phyloP scores from a whole-genome alignment of 371 early-diverging fungal genomes.

The Mucor mucedo region DNA sequence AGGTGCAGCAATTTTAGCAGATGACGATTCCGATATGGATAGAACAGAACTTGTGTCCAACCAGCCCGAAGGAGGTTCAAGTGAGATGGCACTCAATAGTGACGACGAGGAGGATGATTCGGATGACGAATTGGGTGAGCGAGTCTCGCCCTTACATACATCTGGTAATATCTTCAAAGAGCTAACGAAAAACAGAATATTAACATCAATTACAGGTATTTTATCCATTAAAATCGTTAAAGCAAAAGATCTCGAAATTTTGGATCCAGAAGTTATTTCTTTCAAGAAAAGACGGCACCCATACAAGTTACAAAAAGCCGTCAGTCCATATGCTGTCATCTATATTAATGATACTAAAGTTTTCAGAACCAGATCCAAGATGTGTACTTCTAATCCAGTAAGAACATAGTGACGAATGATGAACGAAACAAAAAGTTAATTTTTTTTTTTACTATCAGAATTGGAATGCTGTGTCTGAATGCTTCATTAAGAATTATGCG shows the following conservation, averaged over 20 bases:
- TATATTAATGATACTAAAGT: slow-evolving; percentile 42
- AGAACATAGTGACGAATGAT: neutral
- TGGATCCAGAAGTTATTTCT: slow-evolving; percentile 31
- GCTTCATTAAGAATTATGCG: slow-evolving; percentile 35
- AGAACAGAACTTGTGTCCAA: slow-evolving; percentile 1
- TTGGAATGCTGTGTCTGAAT: slow-evolving; percentile 42
- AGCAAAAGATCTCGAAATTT: slow-evolving; percentile 41
- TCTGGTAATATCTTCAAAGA: slow-evolving; percentile 4
- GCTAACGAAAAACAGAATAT: neutral
- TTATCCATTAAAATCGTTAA: slow-evolving; percentile 28
- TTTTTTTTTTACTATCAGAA: slow-evolving; percentile 20
- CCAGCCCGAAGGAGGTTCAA: neutral
- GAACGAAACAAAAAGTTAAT: neutral
- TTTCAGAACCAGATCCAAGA: slow-evolving; percentile 32
- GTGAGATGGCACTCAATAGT: neutral
- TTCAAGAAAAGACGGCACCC: slow-evolving; percentile 32
- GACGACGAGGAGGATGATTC: neutral
- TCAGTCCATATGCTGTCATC: slow-evolving; percentile 40
- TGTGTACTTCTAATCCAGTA: slow-evolving; percentile 38
- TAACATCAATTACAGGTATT: slow-evolving; percentile 3
- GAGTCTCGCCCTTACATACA: slow-evolving; percentile 5
- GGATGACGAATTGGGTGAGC: slow-evolving; percentile 9
- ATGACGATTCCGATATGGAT: slow-evolving; percentile 1
- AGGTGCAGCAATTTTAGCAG: neutral
- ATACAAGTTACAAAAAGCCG: slow-evolving; percentile 29